Evolutionary conservation across 2,329 filamentous ascomycete genomes (phyloP).

Genomic region (Colletotrichum graminicola): DNA sequence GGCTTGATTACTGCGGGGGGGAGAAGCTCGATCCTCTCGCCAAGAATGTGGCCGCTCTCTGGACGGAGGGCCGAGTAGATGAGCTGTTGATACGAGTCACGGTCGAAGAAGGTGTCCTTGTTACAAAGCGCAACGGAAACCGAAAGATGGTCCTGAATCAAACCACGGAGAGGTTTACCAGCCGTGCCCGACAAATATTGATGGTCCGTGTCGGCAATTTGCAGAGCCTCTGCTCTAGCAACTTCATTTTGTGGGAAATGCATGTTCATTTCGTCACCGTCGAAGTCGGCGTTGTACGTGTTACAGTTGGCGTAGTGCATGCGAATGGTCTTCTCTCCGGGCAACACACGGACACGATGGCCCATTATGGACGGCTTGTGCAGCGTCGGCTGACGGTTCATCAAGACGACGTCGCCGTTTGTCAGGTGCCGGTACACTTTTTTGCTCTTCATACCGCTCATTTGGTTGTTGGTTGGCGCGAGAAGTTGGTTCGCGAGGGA

Average conservation of each 20-base stretch:
- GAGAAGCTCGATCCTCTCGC: constrained; percentile 84
- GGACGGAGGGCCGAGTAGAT: constrained; percentile 91
- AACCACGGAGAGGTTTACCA: constrained; percentile 91
- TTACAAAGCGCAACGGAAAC: constrained; percentile 93
- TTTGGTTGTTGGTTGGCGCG: constrained; percentile 81
- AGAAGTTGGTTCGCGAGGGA: constrained; percentile 94
- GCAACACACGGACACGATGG: constrained; percentile 90
- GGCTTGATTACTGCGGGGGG: constrained; percentile 87
- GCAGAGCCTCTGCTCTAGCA: constrained; percentile 90
- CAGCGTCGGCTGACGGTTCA: constrained; percentile 98
- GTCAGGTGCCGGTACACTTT: constrained; percentile 97
- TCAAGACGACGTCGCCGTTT: constrained; percentile 96
- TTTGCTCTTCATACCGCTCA: constrained; percentile 86
- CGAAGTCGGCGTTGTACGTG: constrained; percentile 99
- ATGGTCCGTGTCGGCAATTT: constrained; percentile 95
- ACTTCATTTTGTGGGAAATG: constrained; percentile 98
- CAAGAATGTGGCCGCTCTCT: constrained; percentile 88
- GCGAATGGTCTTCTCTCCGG: constrained; percentile 95
- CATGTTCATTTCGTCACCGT: constrained; percentile 99
- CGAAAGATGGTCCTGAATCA: constrained; percentile 98
- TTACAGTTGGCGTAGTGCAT: constrained; percentile 99
- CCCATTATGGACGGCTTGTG: constrained; percentile 99
- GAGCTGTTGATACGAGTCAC: constrained; percentile 92
- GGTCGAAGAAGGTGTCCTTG: constrained; percentile 90
- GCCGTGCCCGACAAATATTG: constrained; percentile 96